These are phyloP conservation scores for Trichomonas gallinae DNA, from an alignment of 208 protist genomes.

Conservation along the genomic window DNA sequence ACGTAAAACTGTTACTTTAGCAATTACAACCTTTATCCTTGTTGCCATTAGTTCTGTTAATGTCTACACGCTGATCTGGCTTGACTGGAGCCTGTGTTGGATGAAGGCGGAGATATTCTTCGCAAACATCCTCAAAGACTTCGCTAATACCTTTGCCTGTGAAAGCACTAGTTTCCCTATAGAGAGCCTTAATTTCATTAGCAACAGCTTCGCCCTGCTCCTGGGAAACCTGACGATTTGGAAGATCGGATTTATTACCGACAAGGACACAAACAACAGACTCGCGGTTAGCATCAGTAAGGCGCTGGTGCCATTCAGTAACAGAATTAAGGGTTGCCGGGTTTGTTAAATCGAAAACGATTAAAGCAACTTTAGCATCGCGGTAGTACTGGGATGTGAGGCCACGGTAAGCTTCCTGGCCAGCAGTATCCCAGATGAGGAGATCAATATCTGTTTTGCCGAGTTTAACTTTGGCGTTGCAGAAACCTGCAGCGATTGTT, in stretches of 20 bases:
- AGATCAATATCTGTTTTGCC: slow-evolving; percentile 8
- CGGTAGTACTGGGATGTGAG: background rate
- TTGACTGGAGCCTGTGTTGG: background rate
- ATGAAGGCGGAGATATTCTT: background rate
- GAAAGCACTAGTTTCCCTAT: background rate
- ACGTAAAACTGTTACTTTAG: too few relatives aligned
- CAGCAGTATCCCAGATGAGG: slow-evolving; percentile 15
- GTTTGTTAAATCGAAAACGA: slow-evolving; percentile 16
- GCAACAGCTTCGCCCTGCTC: slow-evolving; percentile 16
- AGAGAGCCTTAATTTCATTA: background rate
- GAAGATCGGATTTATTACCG: background rate
- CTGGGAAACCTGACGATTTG: background rate
- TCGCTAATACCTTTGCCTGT: slow-evolving; percentile 8
- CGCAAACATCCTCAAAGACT: slow-evolving; percentile 19
- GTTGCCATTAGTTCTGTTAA: background rate
- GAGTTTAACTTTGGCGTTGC: slow-evolving; percentile 16
- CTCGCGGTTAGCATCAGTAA: background rate
- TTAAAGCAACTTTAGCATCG: background rate
- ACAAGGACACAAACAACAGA: background rate
- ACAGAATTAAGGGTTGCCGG: slow-evolving; percentile 1
- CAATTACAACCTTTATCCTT: background rate
- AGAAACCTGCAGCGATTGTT: slow-evolving; percentile 13
- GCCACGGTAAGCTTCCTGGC: background rate
- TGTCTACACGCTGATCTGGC: background rate
- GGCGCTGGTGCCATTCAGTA: background rate